Base-by-base conservation (phyloP, 768 basidiomycete species). In the Trametes cubensis region DNA sequence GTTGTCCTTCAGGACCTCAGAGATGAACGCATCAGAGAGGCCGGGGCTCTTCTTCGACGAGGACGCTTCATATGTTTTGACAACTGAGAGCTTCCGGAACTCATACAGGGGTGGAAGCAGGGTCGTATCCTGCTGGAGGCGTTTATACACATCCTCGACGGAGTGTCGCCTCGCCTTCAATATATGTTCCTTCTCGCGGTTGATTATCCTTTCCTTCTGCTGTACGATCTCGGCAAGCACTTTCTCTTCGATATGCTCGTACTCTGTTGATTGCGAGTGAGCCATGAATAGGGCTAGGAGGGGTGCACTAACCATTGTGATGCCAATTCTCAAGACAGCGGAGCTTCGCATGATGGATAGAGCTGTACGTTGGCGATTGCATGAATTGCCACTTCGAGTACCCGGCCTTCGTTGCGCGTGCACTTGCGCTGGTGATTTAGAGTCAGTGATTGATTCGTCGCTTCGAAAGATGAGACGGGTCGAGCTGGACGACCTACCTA, bases 61-160 rank as follows among this genome's bases (percentile, higher is more conserved):
- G 28, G 70, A 69, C 15, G 70, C 71, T 48, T 73, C 74, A 58
- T 79, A 62, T 8, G 68, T 58, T 40, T 71, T 68, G 6, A 86
- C 74, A 21, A 83, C 75, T 0, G 85, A 82, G 0, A 87, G 73
- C 56, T 71, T 66, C 20, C 78, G 79, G 71, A 88, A 88, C 38
- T 80, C 75, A 0, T 73, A 47, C 20, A 85, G 71, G 14, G 79
- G 71, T 0, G 85, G 86, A 8, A 87, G 66, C 8, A 76, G 28
- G 8, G 49, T 20, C 2, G 17, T 6, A 45, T 64, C 57, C 0
- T 77, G 76, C 38, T 78, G 76, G 30, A 88, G 76, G 47, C 76
- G 72, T 47, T 81, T 72, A 58, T 86, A 73, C 49, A 73, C 55
- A 74, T 13, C 85, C 71, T 39, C 76, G 77, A 7, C 66, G 54